phyloP scores from a whole-genome alignment of 345 rosid genomes.

The Raphanus raphanistrum region DNA sequence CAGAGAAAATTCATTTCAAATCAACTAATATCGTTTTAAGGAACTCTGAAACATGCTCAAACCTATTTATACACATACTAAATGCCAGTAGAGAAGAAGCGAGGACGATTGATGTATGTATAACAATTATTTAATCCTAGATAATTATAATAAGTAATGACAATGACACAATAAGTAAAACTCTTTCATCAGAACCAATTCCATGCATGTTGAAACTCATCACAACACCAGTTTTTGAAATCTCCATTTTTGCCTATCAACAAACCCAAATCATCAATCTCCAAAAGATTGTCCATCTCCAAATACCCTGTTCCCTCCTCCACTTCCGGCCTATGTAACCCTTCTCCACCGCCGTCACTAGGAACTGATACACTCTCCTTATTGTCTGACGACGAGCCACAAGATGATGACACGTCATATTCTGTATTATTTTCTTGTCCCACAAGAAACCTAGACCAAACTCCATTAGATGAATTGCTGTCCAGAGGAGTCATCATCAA shows the following conservation, averaged over 20 bases:
- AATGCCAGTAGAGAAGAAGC: neutral
- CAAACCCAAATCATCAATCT: conserved; percentile 42
- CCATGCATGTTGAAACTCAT: conserved; percentile 49
- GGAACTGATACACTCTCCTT: conserved; percentile 22
- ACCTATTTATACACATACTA: conserved; percentile 21
- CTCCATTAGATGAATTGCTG: conserved; percentile 12
- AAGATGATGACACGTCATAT: conserved; percentile 27
- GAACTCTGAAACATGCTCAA: conserved; percentile 7
- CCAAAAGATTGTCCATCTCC: conserved; percentile 39
- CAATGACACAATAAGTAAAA: conserved; percentile 1
- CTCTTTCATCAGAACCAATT: conserved; percentile 30
- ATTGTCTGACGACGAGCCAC: conserved; percentile 28
- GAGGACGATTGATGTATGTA: neutral
- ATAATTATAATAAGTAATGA: neutral
- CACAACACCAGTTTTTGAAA: conserved; percentile 41
- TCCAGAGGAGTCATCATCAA: neutral
- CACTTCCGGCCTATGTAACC: conserved; percentile 28
- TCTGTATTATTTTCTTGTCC: conserved; percentile 25
- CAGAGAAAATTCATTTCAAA: neutral
- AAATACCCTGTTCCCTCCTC: conserved; percentile 37
- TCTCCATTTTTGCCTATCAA: conserved; percentile 42
- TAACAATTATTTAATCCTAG: conserved; percentile 24
- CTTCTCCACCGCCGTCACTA: conserved; percentile 26
- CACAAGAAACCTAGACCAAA: conserved; percentile 35
- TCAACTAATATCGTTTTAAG: conserved; percentile 8